Conservation (phyloP, 352 stramenopile species). For the Thalassiosira sp. region DNA sequence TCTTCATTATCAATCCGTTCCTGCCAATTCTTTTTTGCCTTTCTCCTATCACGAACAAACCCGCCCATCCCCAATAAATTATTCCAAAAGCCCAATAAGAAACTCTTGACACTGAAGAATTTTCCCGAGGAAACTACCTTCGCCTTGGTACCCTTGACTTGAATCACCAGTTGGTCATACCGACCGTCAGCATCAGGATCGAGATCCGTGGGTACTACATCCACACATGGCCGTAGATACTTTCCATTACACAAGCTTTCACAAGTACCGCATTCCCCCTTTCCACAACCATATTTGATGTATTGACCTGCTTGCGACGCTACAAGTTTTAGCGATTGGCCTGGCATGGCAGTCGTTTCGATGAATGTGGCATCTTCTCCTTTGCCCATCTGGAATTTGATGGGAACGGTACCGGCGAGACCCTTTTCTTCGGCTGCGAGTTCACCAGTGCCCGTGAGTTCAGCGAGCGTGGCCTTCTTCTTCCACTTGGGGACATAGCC, state of each 20-base stretch:
- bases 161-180: constrained; percentile 49
- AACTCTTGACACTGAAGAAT: constrained; percentile 77
- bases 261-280: constrained; percentile 84
- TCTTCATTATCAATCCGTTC: constrained; percentile 74
- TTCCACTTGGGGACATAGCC: constrained; percentile 81
- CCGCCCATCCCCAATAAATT: constrained; percentile 83
- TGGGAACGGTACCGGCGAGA: constrained; percentile 68
- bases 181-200: constrained; percentile 41
- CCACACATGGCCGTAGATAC: constrained; percentile 77
- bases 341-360: constrained; percentile 66
- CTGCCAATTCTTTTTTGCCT: constrained; percentile 74
- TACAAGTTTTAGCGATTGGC: constrained; percentile 75
- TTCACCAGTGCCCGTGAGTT: constrained; percentile 45
- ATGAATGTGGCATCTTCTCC: constrained; percentile 60
- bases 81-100: constrained; percentile 83
- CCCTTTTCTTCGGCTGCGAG: constrained; percentile 64
- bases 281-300: constrained; percentile 84
- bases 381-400: constrained; percentile 77
- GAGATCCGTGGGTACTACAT: constrained; percentile 57
- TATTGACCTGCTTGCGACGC: constrained; percentile 83
- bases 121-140: constrained; percentile 74
- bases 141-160: constrained; percentile 69
- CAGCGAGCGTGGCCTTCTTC: constrained; percentile 78
- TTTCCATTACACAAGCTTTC: constrained; percentile 78
- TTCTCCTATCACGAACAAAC: constrained; percentile 71